Base-by-base conservation (phyloP, 257 asterid species). In the Linderniella brevidens region DNA sequence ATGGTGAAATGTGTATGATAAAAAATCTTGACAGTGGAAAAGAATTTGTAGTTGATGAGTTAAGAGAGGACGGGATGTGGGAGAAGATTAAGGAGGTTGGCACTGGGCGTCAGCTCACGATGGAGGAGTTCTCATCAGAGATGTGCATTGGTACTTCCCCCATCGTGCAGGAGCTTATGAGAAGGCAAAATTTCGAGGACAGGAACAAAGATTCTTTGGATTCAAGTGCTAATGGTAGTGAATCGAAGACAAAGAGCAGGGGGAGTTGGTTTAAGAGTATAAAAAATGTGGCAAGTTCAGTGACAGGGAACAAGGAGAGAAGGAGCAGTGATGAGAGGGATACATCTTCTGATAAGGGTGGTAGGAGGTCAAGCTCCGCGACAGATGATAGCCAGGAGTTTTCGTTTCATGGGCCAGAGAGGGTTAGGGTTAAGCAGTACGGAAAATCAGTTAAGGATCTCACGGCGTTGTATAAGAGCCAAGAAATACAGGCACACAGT, bases 311-410 rank as follows among this genome's bases (percentile, higher is more conserved):
- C 50, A 81, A 68, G 75, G 94, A 85, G 63, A 73, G 81, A 46
- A 71, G 94, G 36, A 81, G 96, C 48, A 81, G 94, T 63, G 96
- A 85, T 52, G 98, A 85, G 57, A 81, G 77, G 75, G 98, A 90
- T 63, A 85, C 98, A 0, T 81, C 96, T 5, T 88, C 98, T 43
- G 98, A 88, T 63, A 88, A 69, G 65, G 93, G 96, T 54, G 96
- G 94, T 49, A 81, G 96, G 70, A 81, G 96, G 55, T 90, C 93
- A 4, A 90, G 98, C 58, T 90, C 98, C 11, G 98, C 98, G 35
- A 90, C 98, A 0, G 98, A 90, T 71, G 96, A 85, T 68, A 90
- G 96, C 60, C 98, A 85, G 60, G 96, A 90, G 17, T 82, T 61
- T 48, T 69, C 88, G 37, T 85, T 77, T 74, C 94, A 69, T 11